Conservation (phyloP, 1,284 basidiomycete genomes). For the Pseudozyma thailandica region DNA sequence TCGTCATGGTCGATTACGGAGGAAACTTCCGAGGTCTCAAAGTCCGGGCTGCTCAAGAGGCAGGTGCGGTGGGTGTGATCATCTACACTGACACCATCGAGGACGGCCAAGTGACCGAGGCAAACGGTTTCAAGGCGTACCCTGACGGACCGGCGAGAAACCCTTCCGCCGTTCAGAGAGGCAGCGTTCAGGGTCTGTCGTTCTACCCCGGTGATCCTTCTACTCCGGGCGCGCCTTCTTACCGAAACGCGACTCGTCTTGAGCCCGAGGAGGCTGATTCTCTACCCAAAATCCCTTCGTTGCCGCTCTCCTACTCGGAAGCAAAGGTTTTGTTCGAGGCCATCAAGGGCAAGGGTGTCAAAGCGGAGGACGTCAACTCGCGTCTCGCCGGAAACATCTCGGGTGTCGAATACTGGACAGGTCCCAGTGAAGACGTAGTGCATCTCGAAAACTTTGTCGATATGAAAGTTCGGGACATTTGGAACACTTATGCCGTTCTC, state of each 20-base stretch:
- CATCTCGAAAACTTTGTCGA: constrained; percentile 55
- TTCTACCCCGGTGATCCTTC: constrained; percentile 83
- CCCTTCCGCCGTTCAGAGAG: constrained; percentile 77
- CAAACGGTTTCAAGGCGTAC: constrained; percentile 74
- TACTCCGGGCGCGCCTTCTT: constrained; percentile 87
- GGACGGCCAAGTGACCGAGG: constrained; percentile 82
- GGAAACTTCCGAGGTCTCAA: constrained; percentile 82
- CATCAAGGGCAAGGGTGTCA: constrained; percentile 69
- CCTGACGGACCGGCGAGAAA: constrained; percentile 89
- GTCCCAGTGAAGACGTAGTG: constrained; percentile 61
- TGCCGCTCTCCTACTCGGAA: constrained; percentile 73
- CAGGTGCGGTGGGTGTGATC: constrained; percentile 74
- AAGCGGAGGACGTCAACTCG: constrained; percentile 74
- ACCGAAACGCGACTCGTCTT: constrained; percentile 80
- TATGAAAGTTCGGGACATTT: constrained; percentile 56
- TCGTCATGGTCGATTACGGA: constrained; percentile 87
- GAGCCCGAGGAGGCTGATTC: constrained; percentile 73
- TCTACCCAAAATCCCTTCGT: constrained; percentile 83
- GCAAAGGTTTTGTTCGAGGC: constrained; percentile 70
- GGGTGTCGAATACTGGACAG: constrained; percentile 72
- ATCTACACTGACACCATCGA: constrained; percentile 91
- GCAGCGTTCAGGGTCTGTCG: constrained; percentile 81
- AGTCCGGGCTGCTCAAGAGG: constrained; percentile 83
- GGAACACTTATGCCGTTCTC: constrained; percentile 89
- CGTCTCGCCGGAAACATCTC: constrained; percentile 71